phyloP scores from a whole-genome alignment of 1,284 basidiomycete species.

The Kwoniella shivajii region DNA sequence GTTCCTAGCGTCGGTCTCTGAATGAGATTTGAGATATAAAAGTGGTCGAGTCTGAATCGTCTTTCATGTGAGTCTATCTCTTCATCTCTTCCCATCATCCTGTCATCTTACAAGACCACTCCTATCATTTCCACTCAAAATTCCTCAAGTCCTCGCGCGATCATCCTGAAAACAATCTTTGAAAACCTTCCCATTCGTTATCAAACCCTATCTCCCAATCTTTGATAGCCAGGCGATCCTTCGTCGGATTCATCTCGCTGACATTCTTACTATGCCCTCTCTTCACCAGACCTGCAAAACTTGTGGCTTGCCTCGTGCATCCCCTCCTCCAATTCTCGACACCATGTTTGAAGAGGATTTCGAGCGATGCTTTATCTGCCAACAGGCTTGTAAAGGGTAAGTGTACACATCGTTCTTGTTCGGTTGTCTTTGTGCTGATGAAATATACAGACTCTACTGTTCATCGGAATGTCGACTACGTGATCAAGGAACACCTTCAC shows the following conservation, averaged over 20 bases:
- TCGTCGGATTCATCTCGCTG: background rate
- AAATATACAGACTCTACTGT: conserved; percentile 45
- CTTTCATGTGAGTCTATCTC: background rate
- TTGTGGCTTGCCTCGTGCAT: conserved; percentile 21
- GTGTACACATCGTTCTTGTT: background rate
- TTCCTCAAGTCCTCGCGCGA: background rate
- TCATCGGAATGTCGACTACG: conserved; percentile 45
- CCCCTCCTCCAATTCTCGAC: conserved; percentile 15
- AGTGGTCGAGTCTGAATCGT: background rate
- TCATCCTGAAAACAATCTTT: background rate
- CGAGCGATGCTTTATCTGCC: conserved; percentile 51
- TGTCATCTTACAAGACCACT: background rate
- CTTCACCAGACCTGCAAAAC: conserved; percentile 16
- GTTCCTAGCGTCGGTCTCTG: background rate
- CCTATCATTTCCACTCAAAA: background rate
- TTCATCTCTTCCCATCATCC: background rate
- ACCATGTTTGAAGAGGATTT: conserved; percentile 53
- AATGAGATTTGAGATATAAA: background rate
- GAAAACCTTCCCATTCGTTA: background rate
- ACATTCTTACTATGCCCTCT: conserved; percentile 6
- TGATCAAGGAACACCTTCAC: conserved; percentile 43
- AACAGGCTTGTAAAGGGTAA: conserved; percentile 45
- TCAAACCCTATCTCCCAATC: background rate
- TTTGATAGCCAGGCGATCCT: background rate
- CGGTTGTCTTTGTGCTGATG: background rate